Percentiles rank a stretch among this genome's conserved stretches.
Evolutionary conservation across 179 eudicot species (phyloP).

Genomic region (Beta macrorhiza): DNA sequence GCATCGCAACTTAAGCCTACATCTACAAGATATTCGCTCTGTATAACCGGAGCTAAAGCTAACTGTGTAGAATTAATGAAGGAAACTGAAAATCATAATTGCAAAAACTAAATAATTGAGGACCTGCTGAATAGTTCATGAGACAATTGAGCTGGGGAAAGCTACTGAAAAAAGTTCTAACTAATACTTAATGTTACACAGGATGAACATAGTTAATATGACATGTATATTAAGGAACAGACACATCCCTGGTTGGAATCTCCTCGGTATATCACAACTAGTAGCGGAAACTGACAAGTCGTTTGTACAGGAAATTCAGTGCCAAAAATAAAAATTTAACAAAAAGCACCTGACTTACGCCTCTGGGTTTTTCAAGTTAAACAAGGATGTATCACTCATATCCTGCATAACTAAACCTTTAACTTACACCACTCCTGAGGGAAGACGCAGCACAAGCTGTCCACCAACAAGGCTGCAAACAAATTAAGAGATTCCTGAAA

Average conservation of each 20-base stretch:
- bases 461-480: conserved; percentile 47
- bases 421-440: conserved; percentile 49
- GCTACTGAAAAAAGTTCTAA: neutral
- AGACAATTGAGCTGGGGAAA: neutral
- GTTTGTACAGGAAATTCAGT: conserved; percentile 23
- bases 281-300: conserved; percentile 5
- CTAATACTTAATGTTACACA: neutral
- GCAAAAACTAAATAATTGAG: neutral
- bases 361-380: conserved; percentile 8
- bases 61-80: neutral
- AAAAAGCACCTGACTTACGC: conserved; percentile 12
- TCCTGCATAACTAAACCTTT: neutral
- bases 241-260: neutral
- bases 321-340: neutral
- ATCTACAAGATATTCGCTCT: too few relatives aligned
- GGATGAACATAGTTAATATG: neutral
- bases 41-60: too few relatives aligned
- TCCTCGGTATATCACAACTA: neutral
- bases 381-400: conserved; percentile 15
- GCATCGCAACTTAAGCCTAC: too few relatives aligned
- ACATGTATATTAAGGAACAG: neutral
- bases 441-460: conserved; percentile 51
- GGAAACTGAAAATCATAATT: neutral
- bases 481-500: neutral
- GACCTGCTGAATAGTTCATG: neutral